Evolutionary conservation across 148 eudicot genomes (phyloP), one percentile per base, ranked within the genome.

Genomic region (Diospyros lotus): DNA sequence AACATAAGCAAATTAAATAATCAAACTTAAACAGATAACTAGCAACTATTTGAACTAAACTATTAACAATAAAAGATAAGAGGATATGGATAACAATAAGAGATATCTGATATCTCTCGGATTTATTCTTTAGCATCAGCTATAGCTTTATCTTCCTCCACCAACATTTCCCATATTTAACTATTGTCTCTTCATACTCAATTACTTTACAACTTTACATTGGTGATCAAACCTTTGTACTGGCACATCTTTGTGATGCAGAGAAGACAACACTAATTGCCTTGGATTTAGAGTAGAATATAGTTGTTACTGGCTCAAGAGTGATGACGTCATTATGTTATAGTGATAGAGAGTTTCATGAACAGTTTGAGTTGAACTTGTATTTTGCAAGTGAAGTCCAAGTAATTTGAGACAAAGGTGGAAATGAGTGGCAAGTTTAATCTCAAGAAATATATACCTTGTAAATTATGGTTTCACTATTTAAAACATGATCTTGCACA

Each of bases 141-240:
- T n/a, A n/a, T n/a, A n/a, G n/a, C n/a, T n/a, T n/a, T n/a, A n/a
- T n/a, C n/a, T n/a, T n/a, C n/a, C n/a, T n/a, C n/a, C n/a, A n/a
- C n/a, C n/a, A n/a, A n/a, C n/a, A n/a, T n/a, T n/a, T 28, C 28
- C 28, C 28, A 28, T 28, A 0, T 28, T 28, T 28, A 28, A 28
- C 28, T 28, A 28, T 62, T 62, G 10, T 40, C 45, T 41, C 43
- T 39, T 5, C 4, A 40, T 38, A 62, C 66, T 1, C n/a, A 66
- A 66, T 44, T 66, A 15, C 13, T 66, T 66, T 66, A 40, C 54
- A 71, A 15, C 13, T 66, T 66, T 66, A 40, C 54, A 71, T 41
- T 13, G 58, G 43, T 61, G 43, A 38, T 39, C 14, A 62, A 28
- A 60, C 15, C 58, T 8, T 61, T 66, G 59, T 55, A 58, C 46